These are phyloP conservation scores for Phialocephala sp. DNA, from an alignment of 2,329 filamentous ascomycete species.

Conservation along the genomic window DNA sequence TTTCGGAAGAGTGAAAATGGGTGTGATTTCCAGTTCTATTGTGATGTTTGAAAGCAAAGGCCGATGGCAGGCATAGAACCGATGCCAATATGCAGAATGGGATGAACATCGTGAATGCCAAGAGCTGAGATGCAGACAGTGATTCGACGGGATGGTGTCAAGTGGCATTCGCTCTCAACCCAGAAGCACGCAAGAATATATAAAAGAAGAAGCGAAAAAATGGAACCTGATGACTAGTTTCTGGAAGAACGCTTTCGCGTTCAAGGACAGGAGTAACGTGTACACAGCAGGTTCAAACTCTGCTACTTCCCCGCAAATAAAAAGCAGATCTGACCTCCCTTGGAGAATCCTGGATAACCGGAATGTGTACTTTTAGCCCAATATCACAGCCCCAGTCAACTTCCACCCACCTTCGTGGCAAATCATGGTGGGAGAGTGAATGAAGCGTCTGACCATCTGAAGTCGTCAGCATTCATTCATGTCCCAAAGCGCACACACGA, in stretches of 20 bases:
- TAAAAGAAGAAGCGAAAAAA: constrained; percentile 7
- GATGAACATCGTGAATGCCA: constrained; percentile 21
- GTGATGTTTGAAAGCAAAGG: constrained; percentile 8
- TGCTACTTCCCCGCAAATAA: constrained; percentile 9
- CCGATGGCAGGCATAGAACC: constrained; percentile 23
- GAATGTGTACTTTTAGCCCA: constrained; percentile 18
- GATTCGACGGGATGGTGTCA: neutral
- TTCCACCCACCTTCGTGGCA: neutral
- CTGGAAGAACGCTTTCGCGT: neutral
- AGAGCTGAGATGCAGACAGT: constrained; percentile 1
- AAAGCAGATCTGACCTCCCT: constrained; percentile 19
- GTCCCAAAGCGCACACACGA: neutral
- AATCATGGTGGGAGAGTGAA: neutral
- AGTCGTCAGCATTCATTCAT: neutral
- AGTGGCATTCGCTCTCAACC: neutral
- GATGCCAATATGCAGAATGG: constrained; percentile 20
- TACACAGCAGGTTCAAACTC: neutral
- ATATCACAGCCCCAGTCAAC: constrained; percentile 9
- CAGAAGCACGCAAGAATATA: constrained; percentile 10
- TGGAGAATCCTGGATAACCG: constrained; percentile 14
- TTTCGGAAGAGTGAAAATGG: constrained; percentile 14
- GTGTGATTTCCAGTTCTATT: constrained; percentile 6
- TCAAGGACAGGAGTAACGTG: constrained; percentile 11
- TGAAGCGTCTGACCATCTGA: neutral
- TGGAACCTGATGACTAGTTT: neutral